Base-by-base conservation (phyloP, 208 protist species). In the Trypanosoma rangeli region DNA sequence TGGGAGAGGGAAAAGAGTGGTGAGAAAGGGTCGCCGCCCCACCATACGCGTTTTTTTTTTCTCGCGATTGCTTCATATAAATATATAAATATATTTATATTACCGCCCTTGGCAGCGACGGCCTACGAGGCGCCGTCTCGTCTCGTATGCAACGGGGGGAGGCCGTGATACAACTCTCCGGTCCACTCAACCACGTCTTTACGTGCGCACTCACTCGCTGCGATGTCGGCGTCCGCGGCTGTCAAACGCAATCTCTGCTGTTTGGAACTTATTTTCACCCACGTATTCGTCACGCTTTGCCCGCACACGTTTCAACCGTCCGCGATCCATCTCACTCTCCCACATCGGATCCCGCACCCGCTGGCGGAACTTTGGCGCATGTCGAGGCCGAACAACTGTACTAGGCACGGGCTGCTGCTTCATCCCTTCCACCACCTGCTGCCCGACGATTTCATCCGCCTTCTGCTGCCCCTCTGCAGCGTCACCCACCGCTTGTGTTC, bases 271-370 rank as follows among this genome's bases (percentile, higher is more conserved):
- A 50, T 81, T 81, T 12, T 49, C 61, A 29, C 48, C 66, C 13
- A 3, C 52, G 54, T 72, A 59, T 35, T 71, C 72, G 5, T 79
- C 80, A 12, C 12, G 20, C 53, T 83, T 85, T 83, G 13, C 16
- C 20, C 63, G 48, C 20, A 93, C 84, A 76, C 89, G 92, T 78
- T 96, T 96, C 53, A 87, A 64, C 35, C 78, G 85, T 12, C 92
- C 92, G n/a, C 81, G 76, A 63, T 96, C 92, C 86, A 96, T 93
- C 68, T 87, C 87, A 62, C 74, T 84, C 74, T 96, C 88, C 87
- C 89, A 96, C 70, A 90, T 62, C 20, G 79, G 64, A 70, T 96
- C 92, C 20, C 82, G 77, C 18, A 92, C 82, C 49, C 76, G 80
- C 76, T 94, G 88, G 73, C 86, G 81, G 44, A 96, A 94, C 79